A percentile compares a stretch with the other conserved stretches of the same genome.
These are phyloP conservation scores for Bondarzewia mesenterica DNA, from an alignment of 1,284 basidiomycete species.

Conservation along the genomic window DNA sequence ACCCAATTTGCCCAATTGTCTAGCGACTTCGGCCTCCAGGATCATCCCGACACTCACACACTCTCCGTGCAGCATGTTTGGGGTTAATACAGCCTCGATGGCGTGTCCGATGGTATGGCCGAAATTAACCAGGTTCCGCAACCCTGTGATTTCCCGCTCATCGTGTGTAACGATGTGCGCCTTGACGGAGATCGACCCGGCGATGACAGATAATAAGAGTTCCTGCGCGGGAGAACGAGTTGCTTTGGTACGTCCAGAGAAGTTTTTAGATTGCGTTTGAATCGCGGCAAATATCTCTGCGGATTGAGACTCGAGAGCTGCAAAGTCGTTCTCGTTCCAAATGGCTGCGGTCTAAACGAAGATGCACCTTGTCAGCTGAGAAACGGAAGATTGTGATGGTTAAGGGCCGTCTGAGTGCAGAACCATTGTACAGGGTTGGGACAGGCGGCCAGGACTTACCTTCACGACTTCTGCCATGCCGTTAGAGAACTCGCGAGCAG, in stretches of 20 bases:
- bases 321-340: constrained; percentile 86
- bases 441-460: constrained; percentile 34
- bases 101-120: constrained; percentile 96
- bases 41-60: constrained; percentile 92
- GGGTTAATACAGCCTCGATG: constrained; percentile 89
- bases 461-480: constrained; percentile 99
- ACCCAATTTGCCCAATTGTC: constrained; percentile 78
- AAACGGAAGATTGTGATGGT: neutral
- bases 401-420: too few species aligned
- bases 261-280: constrained; percentile 56
- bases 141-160: constrained; percentile 84
- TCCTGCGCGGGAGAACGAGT: constrained; percentile 73
- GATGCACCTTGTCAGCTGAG: neutral
- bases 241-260: constrained; percentile 53
- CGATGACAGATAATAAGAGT: constrained; percentile 72
- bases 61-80: constrained; percentile 88
- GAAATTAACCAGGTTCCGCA: constrained; percentile 96
- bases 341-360: constrained; percentile 84
- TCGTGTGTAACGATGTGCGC: constrained; percentile 93
- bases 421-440: neutral
- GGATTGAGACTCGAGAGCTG: constrained; percentile 76
- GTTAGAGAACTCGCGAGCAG: constrained; percentile 90
- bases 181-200: constrained; percentile 86
- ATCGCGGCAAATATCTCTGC: constrained; percentile 82
- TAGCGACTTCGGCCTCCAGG: constrained; percentile 85